Evolutionary conservation across 257 asterid species (phyloP).

Genomic region (Solanum chilense): DNA sequence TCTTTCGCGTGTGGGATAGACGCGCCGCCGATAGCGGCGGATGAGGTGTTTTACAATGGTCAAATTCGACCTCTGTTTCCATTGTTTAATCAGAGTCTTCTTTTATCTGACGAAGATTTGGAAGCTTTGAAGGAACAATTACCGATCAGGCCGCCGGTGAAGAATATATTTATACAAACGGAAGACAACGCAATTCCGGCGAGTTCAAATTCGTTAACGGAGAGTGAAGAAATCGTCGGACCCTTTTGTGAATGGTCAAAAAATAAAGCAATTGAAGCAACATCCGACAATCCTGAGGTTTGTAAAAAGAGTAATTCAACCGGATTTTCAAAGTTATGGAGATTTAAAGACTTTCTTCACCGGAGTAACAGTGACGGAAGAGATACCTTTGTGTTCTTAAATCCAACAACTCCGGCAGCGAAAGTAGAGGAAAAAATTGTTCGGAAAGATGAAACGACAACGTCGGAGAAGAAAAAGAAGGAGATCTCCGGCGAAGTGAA

Average conservation of each 20-base stretch:
- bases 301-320: constrained; percentile 70
- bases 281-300: constrained; percentile 13
- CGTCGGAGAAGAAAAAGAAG: not conserved
- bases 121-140: constrained; percentile 11
- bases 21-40: constrained; percentile 64
- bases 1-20: constrained; percentile 42
- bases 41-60: constrained; percentile 71
- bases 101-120: constrained; percentile 22
- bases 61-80: constrained; percentile 72
- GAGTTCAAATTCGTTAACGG: not conserved
- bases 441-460: not conserved
- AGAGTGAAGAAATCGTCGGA: constrained; percentile 13
- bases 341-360: constrained; percentile 45
- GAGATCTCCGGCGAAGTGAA: constrained; percentile 9
- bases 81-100: constrained; percentile 38
- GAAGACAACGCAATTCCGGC: not conserved
- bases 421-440: not conserved
- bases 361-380: constrained; percentile 80
- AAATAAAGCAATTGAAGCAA: constrained; percentile 30
- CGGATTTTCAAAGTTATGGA: constrained; percentile 59
- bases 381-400: constrained; percentile 73
- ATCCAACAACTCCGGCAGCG: constrained; percentile 13
- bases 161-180: constrained; percentile 38
- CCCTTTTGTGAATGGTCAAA: constrained; percentile 36
- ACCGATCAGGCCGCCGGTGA: constrained; percentile 40